Conservation (phyloP, 192 early-diverging fungal genomes). For the Coemansia sp. region DNA sequence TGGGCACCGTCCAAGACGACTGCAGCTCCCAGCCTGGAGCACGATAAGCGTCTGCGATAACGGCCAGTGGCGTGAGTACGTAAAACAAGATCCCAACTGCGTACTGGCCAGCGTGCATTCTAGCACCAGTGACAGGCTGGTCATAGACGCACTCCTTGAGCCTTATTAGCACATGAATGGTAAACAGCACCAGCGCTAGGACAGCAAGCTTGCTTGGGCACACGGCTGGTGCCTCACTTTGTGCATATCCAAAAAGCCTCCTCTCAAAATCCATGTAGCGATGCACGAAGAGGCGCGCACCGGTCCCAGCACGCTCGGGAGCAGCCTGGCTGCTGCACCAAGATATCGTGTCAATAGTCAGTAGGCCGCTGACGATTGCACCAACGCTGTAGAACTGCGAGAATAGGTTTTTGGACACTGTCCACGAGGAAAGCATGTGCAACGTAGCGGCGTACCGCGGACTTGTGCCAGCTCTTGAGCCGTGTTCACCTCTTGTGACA, state of each 20-base stretch:
- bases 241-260: neutral
- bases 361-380: constrained; percentile 3
- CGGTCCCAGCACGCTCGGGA: neutral
- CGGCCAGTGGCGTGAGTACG: constrained; percentile 40
- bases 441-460: neutral
- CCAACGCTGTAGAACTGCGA: constrained; percentile 43
- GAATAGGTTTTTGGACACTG: constrained; percentile 42
- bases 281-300: neutral
- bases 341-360: constrained; percentile 22
- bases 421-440: constrained; percentile 11
- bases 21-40: constrained; percentile 3
- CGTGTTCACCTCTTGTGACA: neutral
- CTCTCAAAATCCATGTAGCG: neutral
- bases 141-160: constrained; percentile 37
- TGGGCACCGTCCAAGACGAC: constrained; percentile 5
- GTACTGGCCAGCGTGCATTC: constrained; percentile 69
- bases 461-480: neutral
- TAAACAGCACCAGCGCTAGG: constrained; percentile 29
- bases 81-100: constrained; percentile 69
- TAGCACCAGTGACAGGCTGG: constrained; percentile 33
- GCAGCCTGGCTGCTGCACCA: constrained; percentile 1
- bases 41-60: constrained; percentile 25
- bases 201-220: constrained; percentile 1
- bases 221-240: neutral
- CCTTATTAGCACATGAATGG: constrained; percentile 26